Conservation (phyloP, 768 basidiomycete genomes). For the Hebeloma cylindrosporum region DNA sequence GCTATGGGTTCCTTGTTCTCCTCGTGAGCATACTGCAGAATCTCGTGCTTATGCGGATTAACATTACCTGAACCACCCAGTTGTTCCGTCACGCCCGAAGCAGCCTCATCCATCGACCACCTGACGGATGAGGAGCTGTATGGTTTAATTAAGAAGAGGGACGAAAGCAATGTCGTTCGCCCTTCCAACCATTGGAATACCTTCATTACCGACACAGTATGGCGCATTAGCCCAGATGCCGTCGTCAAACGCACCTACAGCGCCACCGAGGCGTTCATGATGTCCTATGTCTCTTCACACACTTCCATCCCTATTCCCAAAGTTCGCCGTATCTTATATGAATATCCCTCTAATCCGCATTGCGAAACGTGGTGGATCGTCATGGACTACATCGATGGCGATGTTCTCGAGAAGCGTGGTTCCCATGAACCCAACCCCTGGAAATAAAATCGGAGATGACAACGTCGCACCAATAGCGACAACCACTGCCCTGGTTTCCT, state of each 20-base stretch:
- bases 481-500: too few relatives aligned
- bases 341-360: neutral
- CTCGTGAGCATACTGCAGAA: too few relatives aligned
- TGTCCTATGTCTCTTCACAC: neutral
- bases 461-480: too few relatives aligned
- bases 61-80: too few relatives aligned
- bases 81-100: too few relatives aligned
- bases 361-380: conserved; percentile 12
- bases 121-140: neutral
- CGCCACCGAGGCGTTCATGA: neutral
- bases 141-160: neutral
- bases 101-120: neutral
- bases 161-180: neutral
- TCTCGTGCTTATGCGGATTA: too few relatives aligned
- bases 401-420: conserved; percentile 13
- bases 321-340: conserved; percentile 16
- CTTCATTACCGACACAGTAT: neutral
- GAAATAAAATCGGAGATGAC: too few relatives aligned
- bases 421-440: too few relatives aligned
- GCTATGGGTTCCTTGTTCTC: too few relatives aligned
- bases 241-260: conserved; percentile 1
- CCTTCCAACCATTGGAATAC: neutral
- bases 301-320: conserved; percentile 20
- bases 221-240: neutral
- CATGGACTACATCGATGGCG: conserved; percentile 28